phyloP scores from a whole-genome alignment of 2,329 filamentous ascomycete genomes.

The Calonectria hawksworthii region DNA sequence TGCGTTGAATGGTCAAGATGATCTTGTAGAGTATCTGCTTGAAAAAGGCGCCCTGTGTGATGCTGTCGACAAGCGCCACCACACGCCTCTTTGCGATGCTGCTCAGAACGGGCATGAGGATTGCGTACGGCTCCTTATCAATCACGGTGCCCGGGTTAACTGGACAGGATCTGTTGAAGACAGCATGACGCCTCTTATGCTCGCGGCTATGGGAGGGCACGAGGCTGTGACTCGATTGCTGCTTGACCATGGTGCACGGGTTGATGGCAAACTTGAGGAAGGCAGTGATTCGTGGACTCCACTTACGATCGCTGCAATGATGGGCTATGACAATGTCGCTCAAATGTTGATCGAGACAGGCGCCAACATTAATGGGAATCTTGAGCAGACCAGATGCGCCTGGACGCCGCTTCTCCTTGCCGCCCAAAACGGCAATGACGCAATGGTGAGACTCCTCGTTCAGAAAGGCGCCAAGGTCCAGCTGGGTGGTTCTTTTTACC shows the following conservation, averaged over 20 bases:
- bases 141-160: not conserved
- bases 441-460: not conserved
- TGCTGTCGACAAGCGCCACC: not conserved
- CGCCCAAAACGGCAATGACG: not conserved
- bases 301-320: not conserved
- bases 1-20: not conserved
- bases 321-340: not conserved
- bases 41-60: not conserved
- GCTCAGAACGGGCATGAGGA: not conserved
- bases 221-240: not conserved
- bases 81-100: not conserved
- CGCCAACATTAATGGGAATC: not conserved
- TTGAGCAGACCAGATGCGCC: not conserved
- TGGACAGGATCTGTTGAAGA: not conserved
- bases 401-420: not conserved
- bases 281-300: not conserved
- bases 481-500: not conserved
- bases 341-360: not conserved
- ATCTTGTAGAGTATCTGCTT: not conserved
- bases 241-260: not conserved
- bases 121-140: not conserved
- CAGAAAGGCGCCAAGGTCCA: not conserved
- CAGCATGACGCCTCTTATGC: not conserved
- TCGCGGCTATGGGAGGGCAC: not conserved
- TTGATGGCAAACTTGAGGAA: not conserved